Evolutionary conservation across 768 basidiomycete species (phyloP).

Genomic region (Pholiota conissans): DNA sequence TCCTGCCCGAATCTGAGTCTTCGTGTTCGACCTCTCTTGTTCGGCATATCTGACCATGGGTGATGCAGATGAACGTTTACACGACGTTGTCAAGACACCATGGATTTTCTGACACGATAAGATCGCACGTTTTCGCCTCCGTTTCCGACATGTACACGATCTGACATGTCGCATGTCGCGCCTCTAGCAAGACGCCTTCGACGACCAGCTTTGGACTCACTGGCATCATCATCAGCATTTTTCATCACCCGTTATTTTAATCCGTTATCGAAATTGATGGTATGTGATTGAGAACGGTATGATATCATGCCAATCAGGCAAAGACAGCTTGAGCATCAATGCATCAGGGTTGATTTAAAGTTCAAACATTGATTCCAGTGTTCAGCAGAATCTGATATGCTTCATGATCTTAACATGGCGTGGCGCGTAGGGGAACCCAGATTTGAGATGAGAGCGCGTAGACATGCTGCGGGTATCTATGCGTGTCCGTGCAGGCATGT

Average conservation of each 20-base stretch:
- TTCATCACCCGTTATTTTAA: neutral
- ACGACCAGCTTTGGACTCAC: neutral
- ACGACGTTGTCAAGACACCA: neutral
- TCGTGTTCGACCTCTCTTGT: neutral
- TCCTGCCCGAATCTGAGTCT: neutral
- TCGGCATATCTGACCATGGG: neutral
- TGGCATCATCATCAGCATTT: neutral
- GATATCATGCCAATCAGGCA: neutral
- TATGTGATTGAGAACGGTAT: neutral
- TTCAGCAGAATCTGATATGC: neutral
- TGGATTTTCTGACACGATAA: neutral
- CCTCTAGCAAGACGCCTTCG: neutral
- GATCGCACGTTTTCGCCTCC: neutral
- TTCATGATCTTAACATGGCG: neutral
- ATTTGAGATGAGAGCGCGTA: neutral
- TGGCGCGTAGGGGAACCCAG: too few species aligned
- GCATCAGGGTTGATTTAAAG: neutral
- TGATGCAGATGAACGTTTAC: neutral
- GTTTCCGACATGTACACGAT: neutral
- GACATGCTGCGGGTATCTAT: neutral
- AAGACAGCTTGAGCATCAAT: neutral
- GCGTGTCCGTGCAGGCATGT: neutral
- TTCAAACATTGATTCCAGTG: neutral
- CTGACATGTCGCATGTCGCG: neutral
- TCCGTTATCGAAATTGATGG: neutral